phyloP scores from a whole-genome alignment of 176 grass and related monocot species.

The Areca catechu region DNA sequence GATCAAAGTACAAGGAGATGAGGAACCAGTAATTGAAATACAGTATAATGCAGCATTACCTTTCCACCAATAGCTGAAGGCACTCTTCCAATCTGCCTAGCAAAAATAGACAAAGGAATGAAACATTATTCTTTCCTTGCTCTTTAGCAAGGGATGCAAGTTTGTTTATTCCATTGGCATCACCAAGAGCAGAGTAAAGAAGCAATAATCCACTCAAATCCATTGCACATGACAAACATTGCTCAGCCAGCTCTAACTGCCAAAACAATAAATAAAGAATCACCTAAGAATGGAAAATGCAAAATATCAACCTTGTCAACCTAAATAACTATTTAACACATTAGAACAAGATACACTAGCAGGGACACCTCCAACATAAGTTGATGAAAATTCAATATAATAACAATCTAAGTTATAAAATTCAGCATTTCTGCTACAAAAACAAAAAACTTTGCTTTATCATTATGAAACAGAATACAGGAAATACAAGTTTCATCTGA shows the following conservation, averaged over 20 bases:
- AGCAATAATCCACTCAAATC: slow-evolving; percentile 93
- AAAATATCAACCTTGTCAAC: no score
- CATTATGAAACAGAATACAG: no score
- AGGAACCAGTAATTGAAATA: slow-evolving; percentile 1
- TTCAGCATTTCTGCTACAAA: no score
- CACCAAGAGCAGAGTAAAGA: slow-evolving; percentile 88
- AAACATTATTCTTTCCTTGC: slow-evolving; percentile 8
- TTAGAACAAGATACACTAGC: no score
- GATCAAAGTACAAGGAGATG: not conserved
- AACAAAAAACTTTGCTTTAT: no score
- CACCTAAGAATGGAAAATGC: slow-evolving; percentile 16
- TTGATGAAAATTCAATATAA: no score
- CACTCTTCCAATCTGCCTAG: slow-evolving; percentile 34
- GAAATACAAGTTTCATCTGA: no score
- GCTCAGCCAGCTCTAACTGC: slow-evolving; percentile 81
- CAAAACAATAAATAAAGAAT: slow-evolving; percentile 22
- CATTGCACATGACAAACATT: slow-evolving; percentile 73
- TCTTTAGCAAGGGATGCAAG: slow-evolving; percentile 9
- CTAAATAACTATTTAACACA: no score
- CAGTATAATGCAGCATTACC: slow-evolving; percentile 27
- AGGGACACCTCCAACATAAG: no score
- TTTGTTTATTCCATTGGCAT: slow-evolving; percentile 69
- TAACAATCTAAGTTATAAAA: no score
- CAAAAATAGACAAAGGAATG: slow-evolving; percentile 6
- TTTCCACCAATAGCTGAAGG: slow-evolving; percentile 82